Conservation (phyloP, 768 basidiomycete genomes). For the Clitopilus passeckerianus region DNA sequence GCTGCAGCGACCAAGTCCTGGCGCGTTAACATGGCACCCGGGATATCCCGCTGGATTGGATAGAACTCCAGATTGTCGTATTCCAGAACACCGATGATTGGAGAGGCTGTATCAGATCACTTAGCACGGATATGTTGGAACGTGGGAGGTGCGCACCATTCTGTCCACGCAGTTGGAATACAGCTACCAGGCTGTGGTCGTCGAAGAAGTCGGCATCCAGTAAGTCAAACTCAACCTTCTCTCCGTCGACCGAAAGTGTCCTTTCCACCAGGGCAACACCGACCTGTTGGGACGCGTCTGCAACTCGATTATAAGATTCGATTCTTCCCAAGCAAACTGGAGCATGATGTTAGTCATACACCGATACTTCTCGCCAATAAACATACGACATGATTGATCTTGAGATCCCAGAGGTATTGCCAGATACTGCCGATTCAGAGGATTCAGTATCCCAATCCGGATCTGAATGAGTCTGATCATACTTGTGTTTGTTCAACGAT, state of each 20-base stretch:
- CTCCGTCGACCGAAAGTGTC: slow-evolving; percentile 34
- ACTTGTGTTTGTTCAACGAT: slow-evolving; percentile 46
- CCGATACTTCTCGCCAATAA: slow-evolving; percentile 3
- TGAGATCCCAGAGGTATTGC: slow-evolving; percentile 37
- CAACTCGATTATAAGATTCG: slow-evolving; percentile 38
- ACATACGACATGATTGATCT: slow-evolving; percentile 37
- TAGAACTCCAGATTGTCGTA: slow-evolving; percentile 62
- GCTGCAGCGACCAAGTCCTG: slow-evolving; percentile 63
- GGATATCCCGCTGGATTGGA: slow-evolving; percentile 34
- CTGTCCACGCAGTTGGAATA: slow-evolving; percentile 46
- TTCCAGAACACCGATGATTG: slow-evolving; percentile 56
- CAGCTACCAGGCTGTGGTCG: slow-evolving; percentile 60
- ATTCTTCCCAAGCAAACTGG: slow-evolving; percentile 56
- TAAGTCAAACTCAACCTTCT: slow-evolving; percentile 41
- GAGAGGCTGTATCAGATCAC: slow-evolving; percentile 32
- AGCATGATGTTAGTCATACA: slow-evolving; percentile 7
- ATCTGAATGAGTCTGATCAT: neutral
- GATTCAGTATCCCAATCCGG: neutral
- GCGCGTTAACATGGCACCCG: slow-evolving; percentile 52
- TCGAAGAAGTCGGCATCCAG: slow-evolving; percentile 78
- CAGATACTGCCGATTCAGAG: slow-evolving; percentile 42
- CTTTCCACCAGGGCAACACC: slow-evolving; percentile 53
- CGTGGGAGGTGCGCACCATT: slow-evolving; percentile 40
- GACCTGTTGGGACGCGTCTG: slow-evolving; percentile 34
- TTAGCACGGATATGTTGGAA: slow-evolving; percentile 26